Conservation (phyloP, 768 basidiomycete genomes). For the Suillus placidus region DNA sequence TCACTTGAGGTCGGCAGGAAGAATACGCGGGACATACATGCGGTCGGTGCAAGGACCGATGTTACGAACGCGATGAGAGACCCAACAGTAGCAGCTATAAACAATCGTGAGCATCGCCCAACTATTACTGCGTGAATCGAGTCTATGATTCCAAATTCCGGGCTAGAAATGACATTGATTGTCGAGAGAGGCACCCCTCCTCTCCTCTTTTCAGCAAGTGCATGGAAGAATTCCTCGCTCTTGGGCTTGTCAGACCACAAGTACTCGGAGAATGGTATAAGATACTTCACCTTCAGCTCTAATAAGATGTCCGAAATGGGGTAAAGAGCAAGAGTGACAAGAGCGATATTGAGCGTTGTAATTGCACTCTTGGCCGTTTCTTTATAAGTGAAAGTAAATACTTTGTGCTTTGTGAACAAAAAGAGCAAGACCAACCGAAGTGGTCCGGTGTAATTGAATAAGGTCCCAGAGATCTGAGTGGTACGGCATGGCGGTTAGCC, state of each 20-base stretch:
- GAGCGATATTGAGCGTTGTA: conserved; percentile 30
- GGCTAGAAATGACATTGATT: conserved; percentile 28
- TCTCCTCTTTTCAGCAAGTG: conserved; percentile 8
- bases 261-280: neutral
- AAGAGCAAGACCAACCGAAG: conserved; percentile 17
- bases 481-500: conserved; percentile 25
- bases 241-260: conserved; percentile 3
- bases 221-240: conserved; percentile 35
- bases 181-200: conserved; percentile 28
- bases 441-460: conserved; percentile 23
- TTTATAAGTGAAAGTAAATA: conserved; percentile 9
- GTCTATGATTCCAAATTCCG: conserved; percentile 24
- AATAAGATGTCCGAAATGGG: conserved; percentile 25
- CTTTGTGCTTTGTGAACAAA: neutral
- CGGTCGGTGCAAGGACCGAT: conserved; percentile 28
- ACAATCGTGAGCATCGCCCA: conserved; percentile 27
- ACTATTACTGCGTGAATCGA: conserved; percentile 20
- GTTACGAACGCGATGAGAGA: conserved; percentile 23
- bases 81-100: conserved; percentile 21
- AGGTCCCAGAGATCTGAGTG: conserved; percentile 28
- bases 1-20: neutral
- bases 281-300: conserved; percentile 19
- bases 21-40: conserved; percentile 20
- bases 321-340: conserved; percentile 31
- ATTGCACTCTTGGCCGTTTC: conserved; percentile 32